phyloP scores from a whole-genome alignment of 2,329 filamentous ascomycete species.

The Fusarium sp. region DNA sequence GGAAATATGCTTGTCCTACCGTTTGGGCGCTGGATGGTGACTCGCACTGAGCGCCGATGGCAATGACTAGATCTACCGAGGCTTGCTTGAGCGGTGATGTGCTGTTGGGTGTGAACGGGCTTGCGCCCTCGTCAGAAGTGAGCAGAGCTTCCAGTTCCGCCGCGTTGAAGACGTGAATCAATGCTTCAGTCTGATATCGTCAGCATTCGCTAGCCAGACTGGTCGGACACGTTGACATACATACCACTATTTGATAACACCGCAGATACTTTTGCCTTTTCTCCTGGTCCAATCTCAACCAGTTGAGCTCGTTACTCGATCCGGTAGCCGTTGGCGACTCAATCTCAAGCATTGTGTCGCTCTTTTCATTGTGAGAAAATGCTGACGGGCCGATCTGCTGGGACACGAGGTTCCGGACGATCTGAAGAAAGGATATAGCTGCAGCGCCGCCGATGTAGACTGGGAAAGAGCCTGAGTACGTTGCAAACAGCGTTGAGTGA shows the following conservation, averaged over 20 bases:
- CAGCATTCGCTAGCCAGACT: fast-evolving
- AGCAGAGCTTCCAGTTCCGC: slow-evolving; percentile 44
- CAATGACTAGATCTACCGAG: slow-evolving; percentile 34
- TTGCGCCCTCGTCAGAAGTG: slow-evolving; percentile 1
- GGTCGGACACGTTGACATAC: neutral
- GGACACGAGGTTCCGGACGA: slow-evolving; percentile 39
- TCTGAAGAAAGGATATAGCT: slow-evolving; percentile 64
- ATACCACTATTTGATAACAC: slow-evolving; percentile 34
- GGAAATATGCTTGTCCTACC: slow-evolving; percentile 53
- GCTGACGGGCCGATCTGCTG: slow-evolving; percentile 42
- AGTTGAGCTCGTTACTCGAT: neutral
- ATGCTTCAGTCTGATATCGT: slow-evolving; percentile 45
- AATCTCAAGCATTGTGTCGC: slow-evolving; percentile 43
- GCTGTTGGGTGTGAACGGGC: neutral
- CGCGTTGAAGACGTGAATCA: slow-evolving; percentile 47
- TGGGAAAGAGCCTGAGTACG: slow-evolving; percentile 30
- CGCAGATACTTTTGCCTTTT: slow-evolving; percentile 22
- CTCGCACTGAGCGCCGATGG: slow-evolving; percentile 42
- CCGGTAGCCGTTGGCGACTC: slow-evolving; percentile 28
- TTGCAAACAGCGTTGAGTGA: neutral
- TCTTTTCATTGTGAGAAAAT: slow-evolving; percentile 44
- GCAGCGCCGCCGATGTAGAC: slow-evolving; percentile 61
- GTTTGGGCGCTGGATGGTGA: slow-evolving; percentile 23
- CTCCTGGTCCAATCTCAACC: neutral
- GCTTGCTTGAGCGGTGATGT: slow-evolving; percentile 11